A percentile compares a stretch with the other conserved stretches of the same genome.
Evolutionary conservation across 495 filamentous ascomycete species (phyloP).

Genomic region (Chaetomidium leptoderma): DNA sequence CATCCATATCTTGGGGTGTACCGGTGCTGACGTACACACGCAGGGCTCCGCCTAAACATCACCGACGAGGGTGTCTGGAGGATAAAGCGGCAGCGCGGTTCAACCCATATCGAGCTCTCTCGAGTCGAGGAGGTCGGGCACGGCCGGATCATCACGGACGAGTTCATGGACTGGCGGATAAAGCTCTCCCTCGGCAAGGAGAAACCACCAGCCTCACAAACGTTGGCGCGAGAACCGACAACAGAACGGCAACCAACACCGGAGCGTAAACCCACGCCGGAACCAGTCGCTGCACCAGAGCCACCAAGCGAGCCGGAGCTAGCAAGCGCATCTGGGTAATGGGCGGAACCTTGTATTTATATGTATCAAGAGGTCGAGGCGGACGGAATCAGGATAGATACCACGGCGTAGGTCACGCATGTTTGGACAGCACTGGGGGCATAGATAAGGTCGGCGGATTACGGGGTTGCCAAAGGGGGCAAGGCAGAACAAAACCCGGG

Average conservation of each 20-base stretch:
- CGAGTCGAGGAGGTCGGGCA: slow-evolving; percentile 67
- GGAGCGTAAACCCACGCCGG: neutral
- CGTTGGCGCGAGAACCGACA: neutral
- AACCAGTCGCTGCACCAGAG: neutral
- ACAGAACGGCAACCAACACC: neutral
- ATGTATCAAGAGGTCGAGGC: neutral
- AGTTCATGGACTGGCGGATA: slow-evolving; percentile 72
- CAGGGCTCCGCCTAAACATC: slow-evolving; percentile 63
- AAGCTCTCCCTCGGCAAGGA: slow-evolving; percentile 35
- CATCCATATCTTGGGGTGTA: neutral
- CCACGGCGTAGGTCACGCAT: slow-evolving; percentile 3
- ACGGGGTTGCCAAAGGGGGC: too few species aligned
- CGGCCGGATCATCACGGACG: slow-evolving; percentile 68
- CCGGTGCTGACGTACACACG: neutral
- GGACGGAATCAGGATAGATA: slow-evolving; percentile 6
- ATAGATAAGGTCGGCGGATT: too few species aligned
- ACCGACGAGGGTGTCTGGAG: slow-evolving; percentile 74
- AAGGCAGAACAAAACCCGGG: too few species aligned
- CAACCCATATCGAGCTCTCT: slow-evolving; percentile 62
- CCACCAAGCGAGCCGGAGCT: too few species aligned
- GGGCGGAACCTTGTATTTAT: neutral
- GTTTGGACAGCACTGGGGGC: too few species aligned
- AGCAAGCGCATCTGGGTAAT: neutral
- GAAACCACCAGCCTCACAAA: neutral
- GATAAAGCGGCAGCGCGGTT: slow-evolving; percentile 59